Evolutionary conservation across 2,329 filamentous ascomycete genomes (phyloP).

Genomic region (Clarireedia homoeocarpa): DNA sequence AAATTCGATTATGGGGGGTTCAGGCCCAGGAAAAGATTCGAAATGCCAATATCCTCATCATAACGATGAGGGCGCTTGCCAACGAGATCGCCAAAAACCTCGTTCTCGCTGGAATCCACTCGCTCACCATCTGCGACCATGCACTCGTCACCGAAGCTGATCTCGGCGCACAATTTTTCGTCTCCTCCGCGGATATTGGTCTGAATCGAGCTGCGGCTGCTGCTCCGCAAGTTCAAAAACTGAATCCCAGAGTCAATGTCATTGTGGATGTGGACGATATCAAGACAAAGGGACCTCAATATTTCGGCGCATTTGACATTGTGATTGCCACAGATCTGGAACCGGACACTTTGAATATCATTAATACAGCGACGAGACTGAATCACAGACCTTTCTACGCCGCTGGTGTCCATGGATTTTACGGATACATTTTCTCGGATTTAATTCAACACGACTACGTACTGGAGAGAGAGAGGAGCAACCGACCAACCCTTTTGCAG

Average conservation of each 20-base stretch:
- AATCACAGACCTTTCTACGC: constrained; percentile 81
- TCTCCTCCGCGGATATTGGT: constrained; percentile 62
- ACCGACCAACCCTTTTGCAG: constrained; percentile 52
- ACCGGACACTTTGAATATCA: constrained; percentile 62
- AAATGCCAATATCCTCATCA: constrained; percentile 79
- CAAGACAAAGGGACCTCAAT: constrained; percentile 59
- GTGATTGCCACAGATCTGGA: constrained; percentile 86
- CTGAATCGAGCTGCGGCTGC: constrained; percentile 80
- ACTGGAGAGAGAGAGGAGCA: constrained; percentile 76
- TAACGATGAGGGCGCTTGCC: constrained; percentile 79
- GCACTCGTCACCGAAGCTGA: constrained; percentile 69
- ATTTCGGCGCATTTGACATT: constrained; percentile 73
- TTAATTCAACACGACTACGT: constrained; percentile 85
- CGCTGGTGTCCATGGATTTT: constrained; percentile 78
- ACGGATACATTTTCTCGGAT: constrained; percentile 92
- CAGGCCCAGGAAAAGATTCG: constrained; percentile 91
- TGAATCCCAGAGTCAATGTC: constrained; percentile 84
- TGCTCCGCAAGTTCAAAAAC: constrained; percentile 65
- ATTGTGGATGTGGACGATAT: constrained; percentile 62
- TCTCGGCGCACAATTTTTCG: constrained; percentile 75
- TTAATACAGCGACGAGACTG: constrained; percentile 81
- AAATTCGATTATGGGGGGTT: constrained; percentile 95
- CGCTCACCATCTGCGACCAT: constrained; percentile 80
- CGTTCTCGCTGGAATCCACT: constrained; percentile 85
- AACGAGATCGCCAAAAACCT: constrained; percentile 98